phyloP scores from a whole-genome alignment of 2,329 filamentous ascomycete genomes.

The Leptographium wingfieldii region DNA sequence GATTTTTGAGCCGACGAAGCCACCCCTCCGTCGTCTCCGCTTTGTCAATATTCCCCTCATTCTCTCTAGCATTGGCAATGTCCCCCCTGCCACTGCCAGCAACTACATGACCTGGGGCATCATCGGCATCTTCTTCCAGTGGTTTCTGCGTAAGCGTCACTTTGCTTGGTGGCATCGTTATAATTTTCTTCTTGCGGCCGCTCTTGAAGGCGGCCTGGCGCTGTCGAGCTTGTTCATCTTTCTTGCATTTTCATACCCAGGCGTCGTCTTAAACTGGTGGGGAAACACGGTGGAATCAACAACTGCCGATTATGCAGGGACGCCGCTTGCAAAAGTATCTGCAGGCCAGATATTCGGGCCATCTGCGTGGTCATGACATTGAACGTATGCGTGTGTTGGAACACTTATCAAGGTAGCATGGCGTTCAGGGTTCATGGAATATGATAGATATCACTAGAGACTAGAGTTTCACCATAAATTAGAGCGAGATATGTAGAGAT shows the following conservation, averaged over 20 bases:
- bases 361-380: background rate
- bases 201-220: conserved; percentile 54
- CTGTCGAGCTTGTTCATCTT: conserved; percentile 57
- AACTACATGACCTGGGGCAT: conserved; percentile 60
- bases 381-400: no score
- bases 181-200: conserved; percentile 62
- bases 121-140: conserved; percentile 56
- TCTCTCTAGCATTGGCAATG: conserved; percentile 43
- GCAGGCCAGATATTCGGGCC: background rate
- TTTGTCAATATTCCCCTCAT: conserved; percentile 57
- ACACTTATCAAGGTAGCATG: no score
- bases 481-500: no score
- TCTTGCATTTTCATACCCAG: conserved; percentile 37
- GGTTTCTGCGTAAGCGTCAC: conserved; percentile 48
- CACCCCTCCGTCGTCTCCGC: conserved; percentile 19
- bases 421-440: no score
- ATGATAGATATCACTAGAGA: no score
- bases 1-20: background rate
- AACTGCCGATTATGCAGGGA: background rate
- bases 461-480: no score
- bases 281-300: background rate
- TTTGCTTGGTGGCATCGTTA: conserved; percentile 65
- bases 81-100: conserved; percentile 57
- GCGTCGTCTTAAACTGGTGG: background rate
- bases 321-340: background rate